phyloP scores from a whole-genome alignment of 2,329 filamentous ascomycete genomes.

The Penicillium sp. region DNA sequence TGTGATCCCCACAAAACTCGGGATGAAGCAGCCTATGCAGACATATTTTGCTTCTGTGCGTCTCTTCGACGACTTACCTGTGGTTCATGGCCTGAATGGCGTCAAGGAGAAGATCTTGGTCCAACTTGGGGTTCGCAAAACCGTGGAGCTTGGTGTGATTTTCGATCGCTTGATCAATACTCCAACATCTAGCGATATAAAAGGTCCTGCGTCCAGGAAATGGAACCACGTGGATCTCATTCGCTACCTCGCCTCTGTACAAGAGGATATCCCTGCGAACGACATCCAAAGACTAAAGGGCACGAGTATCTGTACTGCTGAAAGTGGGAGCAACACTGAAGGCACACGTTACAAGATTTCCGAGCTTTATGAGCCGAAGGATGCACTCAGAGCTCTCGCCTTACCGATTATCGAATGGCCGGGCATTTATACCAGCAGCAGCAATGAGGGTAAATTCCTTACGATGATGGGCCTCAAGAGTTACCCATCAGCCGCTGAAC shows the following conservation, averaged over 20 bases:
- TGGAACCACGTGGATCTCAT: slow-evolving; percentile 96
- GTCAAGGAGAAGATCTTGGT: slow-evolving; percentile 88
- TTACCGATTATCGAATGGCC: slow-evolving; percentile 83
- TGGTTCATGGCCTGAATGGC: slow-evolving; percentile 69
- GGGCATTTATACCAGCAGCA: slow-evolving; percentile 63
- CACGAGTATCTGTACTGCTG: slow-evolving; percentile 78
- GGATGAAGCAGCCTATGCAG: slow-evolving; percentile 81
- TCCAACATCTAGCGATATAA: slow-evolving; percentile 45
- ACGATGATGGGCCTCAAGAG: slow-evolving; percentile 67
- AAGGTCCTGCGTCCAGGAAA: slow-evolving; percentile 51
- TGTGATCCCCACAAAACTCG: slow-evolving; percentile 84
- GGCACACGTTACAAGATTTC: slow-evolving; percentile 65
- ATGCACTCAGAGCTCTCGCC: slow-evolving; percentile 64
- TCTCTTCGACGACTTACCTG: slow-evolving; percentile 88
- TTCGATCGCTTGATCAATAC: slow-evolving; percentile 78
- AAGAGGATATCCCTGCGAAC: slow-evolving; percentile 76
- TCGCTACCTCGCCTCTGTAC: slow-evolving; percentile 88
- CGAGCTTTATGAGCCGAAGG: slow-evolving; percentile 78
- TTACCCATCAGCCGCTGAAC: slow-evolving; percentile 67
- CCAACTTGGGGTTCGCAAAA: slow-evolving; percentile 87
- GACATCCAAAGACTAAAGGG: slow-evolving; percentile 76
- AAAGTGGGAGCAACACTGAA: slow-evolving; percentile 56
- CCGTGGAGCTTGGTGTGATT: slow-evolving; percentile 88
- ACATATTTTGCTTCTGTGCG: slow-evolving; percentile 93
- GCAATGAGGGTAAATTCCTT: slow-evolving; percentile 73